Evolutionary conservation across 2,329 filamentous ascomycete genomes (phyloP), one percentile per base, ranked within the genome.

Genomic region (Elsinoe perseae): DNA sequence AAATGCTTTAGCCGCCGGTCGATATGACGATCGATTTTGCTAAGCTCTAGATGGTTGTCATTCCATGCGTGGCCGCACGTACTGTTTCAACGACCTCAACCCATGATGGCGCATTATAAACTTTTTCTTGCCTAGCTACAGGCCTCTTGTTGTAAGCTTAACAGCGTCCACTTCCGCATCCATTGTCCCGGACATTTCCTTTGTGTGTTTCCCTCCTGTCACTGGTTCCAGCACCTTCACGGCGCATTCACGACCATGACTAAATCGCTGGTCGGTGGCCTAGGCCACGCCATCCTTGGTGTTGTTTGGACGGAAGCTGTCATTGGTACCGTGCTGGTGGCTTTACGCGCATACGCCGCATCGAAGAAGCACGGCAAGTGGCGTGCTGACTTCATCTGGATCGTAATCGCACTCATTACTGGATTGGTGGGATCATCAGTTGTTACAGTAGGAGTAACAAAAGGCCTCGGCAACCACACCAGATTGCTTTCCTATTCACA

Each of bases 381-480:
- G 53, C 23, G 53, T n/a, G 20, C 8, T 1, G 53, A 56, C 27
- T 56, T 56, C 40, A 36, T 56, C 12, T 56, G 53, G 53, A 44
- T 48, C n/a, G 38, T 34, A 7, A 7, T 56, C 10, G 53, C 53
- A 4, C 25, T 56, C 23, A 25, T 56, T 10, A 21, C 40, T n/a
- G 38, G 4, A 1, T n/a, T 46, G 7, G 12, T 34, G 10, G 25
- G 6, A 10, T 46, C 40, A 10, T 38, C 10, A 10, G 12, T 56
- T 4, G 53, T 42, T 12, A 18, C 23, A 18, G 42, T 18, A 4
- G 36, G 14, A 12, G 36, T 56, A 2, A 18, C 36, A 18, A 44
- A 48, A 10, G 53, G 53, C 18, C 40, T 56, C 36, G 53, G 53
- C 23, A 42, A 56, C 34, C 28, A 56, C 48, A 52, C 48, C 18